Evolutionary conservation across 495 filamentous ascomycete species (phyloP).

Genomic region (Neurospora sp.): DNA sequence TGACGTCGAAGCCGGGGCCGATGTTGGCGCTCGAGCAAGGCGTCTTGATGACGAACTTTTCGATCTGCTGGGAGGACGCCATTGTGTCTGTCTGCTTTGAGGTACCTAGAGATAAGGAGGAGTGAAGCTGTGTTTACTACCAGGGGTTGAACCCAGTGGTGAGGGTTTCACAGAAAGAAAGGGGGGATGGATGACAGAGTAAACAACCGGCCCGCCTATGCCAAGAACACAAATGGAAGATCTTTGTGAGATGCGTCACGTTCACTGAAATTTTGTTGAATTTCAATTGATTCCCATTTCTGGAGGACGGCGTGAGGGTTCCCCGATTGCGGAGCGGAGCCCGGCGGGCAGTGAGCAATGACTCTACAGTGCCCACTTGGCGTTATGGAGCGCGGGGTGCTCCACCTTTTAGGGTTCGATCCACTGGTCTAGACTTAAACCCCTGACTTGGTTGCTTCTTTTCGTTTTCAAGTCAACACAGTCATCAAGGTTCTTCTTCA

Average conservation of each 20-base stretch:
- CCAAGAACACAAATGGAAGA: neutral
- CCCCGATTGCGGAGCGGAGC: neutral
- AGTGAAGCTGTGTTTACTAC: neutral
- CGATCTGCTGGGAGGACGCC: slow-evolving; percentile 11
- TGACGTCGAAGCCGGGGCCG: slow-evolving; percentile 93
- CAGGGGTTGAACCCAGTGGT: neutral
- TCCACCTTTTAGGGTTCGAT: neutral
- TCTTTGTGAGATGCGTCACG: neutral
- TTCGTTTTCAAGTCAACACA: neutral
- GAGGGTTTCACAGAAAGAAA: neutral
- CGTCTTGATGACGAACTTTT: slow-evolving; percentile 51
- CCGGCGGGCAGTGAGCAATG: neutral
- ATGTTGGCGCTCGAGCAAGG: slow-evolving; percentile 96
- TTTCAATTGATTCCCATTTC: neutral
- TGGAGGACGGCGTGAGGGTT: neutral
- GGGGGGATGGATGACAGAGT: neutral
- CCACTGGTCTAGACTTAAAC: neutral
- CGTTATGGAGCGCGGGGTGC: neutral
- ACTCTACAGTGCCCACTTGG: neutral
- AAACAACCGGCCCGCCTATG: neutral
- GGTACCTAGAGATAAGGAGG: neutral
- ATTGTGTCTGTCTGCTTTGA: slow-evolving; percentile 2
- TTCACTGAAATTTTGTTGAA: neutral
- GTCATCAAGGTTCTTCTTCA: neutral
- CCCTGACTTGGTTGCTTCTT: neutral